A percentile compares a stretch with the other conserved stretches of the same genome.
phyloP scores from a whole-genome alignment of 2,329 filamentous ascomycete species.

The Cucurbitaria berberidis region DNA sequence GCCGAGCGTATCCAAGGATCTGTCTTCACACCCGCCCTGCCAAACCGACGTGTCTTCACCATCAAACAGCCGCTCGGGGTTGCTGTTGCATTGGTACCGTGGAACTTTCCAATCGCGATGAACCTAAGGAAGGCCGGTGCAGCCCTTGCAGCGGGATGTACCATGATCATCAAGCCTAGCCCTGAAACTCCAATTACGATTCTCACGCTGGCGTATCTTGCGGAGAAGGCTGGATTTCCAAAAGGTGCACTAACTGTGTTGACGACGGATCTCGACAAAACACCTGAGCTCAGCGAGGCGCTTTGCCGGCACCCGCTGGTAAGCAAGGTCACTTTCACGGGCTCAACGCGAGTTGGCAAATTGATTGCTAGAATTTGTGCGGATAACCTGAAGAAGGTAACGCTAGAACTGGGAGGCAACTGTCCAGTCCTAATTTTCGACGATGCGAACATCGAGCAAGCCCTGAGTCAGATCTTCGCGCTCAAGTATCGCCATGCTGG shows the following conservation, averaged over 20 bases:
- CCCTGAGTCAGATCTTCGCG: constrained; percentile 53
- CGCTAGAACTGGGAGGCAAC: constrained; percentile 69
- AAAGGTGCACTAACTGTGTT: constrained; percentile 67
- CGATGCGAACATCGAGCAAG: constrained; percentile 66
- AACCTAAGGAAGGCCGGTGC: constrained; percentile 71
- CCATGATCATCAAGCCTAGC: constrained; percentile 66
- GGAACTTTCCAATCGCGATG: constrained; percentile 75
- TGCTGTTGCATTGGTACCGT: constrained; percentile 71
- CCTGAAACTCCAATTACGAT: constrained; percentile 51
- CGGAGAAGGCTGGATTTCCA: constrained; percentile 55
- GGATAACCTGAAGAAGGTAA: constrained; percentile 68
- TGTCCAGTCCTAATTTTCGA: constrained; percentile 70
- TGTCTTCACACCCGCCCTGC: constrained; percentile 64
- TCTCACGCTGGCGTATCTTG: constrained; percentile 47
- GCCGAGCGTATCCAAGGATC: constrained; percentile 68
- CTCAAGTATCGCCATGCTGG: constrained; percentile 66
- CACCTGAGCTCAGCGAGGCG: constrained; percentile 60
- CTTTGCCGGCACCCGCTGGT: constrained; percentile 64
- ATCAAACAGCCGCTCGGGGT: constrained; percentile 78
- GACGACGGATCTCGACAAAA: constrained; percentile 64
- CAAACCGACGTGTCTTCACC: constrained; percentile 70
- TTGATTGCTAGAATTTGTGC: constrained; percentile 66
- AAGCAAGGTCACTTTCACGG: constrained; percentile 68
- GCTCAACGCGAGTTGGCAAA: constrained; percentile 65
- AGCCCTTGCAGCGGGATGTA: constrained; percentile 73